phyloP scores from a whole-genome alignment of 1,284 basidiomycete genomes.

The Marasmius tenuissimus region DNA sequence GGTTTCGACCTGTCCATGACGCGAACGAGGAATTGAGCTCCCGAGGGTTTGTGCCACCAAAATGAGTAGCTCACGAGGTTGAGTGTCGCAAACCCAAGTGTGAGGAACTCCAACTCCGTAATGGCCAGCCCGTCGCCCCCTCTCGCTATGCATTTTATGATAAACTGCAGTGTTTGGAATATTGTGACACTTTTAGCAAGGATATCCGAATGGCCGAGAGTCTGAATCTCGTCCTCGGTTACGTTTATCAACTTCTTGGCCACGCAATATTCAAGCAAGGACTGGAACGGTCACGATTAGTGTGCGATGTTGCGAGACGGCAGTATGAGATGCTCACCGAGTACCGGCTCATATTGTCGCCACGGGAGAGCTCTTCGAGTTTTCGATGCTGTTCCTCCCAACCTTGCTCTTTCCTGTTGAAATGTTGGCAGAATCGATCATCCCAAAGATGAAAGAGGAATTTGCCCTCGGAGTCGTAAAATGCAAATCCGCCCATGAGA shows the following conservation, averaged over 20 bases:
- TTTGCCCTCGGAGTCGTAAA: slow-evolving; percentile 5
- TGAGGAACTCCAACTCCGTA: slow-evolving; percentile 31
- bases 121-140: slow-evolving; percentile 20
- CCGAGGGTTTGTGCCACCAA: slow-evolving; percentile 37
- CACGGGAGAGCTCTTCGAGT: background rate
- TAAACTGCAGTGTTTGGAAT: slow-evolving; percentile 32
- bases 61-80: slow-evolving; percentile 25
- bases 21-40: slow-evolving; percentile 11
- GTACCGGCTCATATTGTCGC: background rate
- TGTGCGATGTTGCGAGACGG: background rate
- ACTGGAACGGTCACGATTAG: background rate
- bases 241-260: background rate
- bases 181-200: slow-evolving; percentile 28
- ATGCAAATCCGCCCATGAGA: slow-evolving; percentile 28
- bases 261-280: background rate
- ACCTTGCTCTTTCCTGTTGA: background rate
- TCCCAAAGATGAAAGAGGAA: background rate
- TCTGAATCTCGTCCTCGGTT: slow-evolving; percentile 25
- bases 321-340: background rate
- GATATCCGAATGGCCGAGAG: slow-evolving; percentile 28
- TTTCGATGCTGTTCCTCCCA: background rate
- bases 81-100: slow-evolving; percentile 27
- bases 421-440: background rate
- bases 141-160: slow-evolving; percentile 27
- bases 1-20: background rate